Evolutionary conservation across 2,329 filamentous ascomycete genomes (phyloP), one percentile per base, ranked within the genome.

Genomic region (Cadophora luteo-olivacea): DNA sequence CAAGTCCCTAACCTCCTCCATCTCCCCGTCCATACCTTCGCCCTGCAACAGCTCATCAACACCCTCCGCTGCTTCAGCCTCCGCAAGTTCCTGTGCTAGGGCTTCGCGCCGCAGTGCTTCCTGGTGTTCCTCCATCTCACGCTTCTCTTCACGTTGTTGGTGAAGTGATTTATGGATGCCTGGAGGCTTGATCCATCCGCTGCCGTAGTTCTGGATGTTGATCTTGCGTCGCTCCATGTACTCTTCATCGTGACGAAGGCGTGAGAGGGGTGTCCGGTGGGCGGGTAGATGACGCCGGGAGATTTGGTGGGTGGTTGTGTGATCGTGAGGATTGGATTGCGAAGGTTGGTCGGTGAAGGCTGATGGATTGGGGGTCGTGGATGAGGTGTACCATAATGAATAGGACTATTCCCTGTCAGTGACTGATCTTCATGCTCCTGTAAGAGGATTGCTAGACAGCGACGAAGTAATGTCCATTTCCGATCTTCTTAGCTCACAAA

Each of bases 161-260:
- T 97, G 91, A 69, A 97, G 88, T 0, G 95, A 97, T 84, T 98
- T 99, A 67, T 89, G 80, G 66, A 97, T 86, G 8, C 95, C 96
- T 0, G 93, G 94, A 0, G 96, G 96, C 68, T 91, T 92, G 66
- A 99, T 90, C 96, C 96, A 99, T 55, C 87, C 87, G 72, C 90
- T 92, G 69, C 96, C 96, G 77, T 97, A 97, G 76, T 94, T 92
- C 60, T 91, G 88, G 36, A 98, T 91, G 73, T 95, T 93, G 60
- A 88, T 82, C 76, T 94, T 93, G 58, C 95, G 92, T 9, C 91
- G 86, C 65, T 90, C 87, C 72, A 97, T 86, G 68, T 89, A 86
- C 69, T 89, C 86, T 81, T 98, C 96, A 78, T 97, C 95, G 52
- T 88, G 82, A 32, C 87, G 84, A 12, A 97, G 87, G 1, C 90